Conservation (phyloP, 1,139 yeast species). For the Keqinozyma sinolaborantium region DNA sequence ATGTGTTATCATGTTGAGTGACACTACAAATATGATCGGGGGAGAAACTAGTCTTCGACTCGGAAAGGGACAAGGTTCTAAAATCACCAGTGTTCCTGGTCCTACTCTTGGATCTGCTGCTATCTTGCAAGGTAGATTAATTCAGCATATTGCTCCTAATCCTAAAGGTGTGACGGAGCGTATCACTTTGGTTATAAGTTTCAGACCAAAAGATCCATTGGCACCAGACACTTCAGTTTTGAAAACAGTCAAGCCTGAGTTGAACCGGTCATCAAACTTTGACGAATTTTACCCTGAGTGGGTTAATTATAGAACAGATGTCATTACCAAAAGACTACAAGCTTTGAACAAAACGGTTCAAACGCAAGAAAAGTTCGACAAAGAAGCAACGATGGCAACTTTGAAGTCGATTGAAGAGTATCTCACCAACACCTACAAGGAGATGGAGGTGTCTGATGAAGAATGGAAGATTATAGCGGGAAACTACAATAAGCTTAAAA, state of each 20-base stretch:
- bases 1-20: conserved; percentile 60
- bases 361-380: conserved; percentile 31
- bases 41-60: conserved; percentile 55
- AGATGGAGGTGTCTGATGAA: conserved; percentile 30
- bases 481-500: background rate
- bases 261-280: conserved; percentile 31
- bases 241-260: conserved; percentile 36
- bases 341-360: conserved; percentile 17
- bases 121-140: conserved; percentile 52
- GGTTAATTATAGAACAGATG: conserved; percentile 38
- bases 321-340: conserved; percentile 33
- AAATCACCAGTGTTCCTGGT: conserved; percentile 45
- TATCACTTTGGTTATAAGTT: conserved; percentile 48
- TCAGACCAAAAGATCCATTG: conserved; percentile 27
- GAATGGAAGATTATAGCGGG: conserved; percentile 8
- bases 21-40: conserved; percentile 53
- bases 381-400: conserved; percentile 29
- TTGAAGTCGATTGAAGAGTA: conserved; percentile 39
- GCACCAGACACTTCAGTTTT: conserved; percentile 27
- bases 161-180: conserved; percentile 52
- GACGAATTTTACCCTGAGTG: conserved; percentile 34
- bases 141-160: conserved; percentile 54
- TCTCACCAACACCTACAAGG: conserved; percentile 38
- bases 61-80: conserved; percentile 22
- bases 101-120: conserved; percentile 55